Conservation (phyloP, 2,329 filamentous ascomycete genomes). For the Hymenoscyphus fructigenus region DNA sequence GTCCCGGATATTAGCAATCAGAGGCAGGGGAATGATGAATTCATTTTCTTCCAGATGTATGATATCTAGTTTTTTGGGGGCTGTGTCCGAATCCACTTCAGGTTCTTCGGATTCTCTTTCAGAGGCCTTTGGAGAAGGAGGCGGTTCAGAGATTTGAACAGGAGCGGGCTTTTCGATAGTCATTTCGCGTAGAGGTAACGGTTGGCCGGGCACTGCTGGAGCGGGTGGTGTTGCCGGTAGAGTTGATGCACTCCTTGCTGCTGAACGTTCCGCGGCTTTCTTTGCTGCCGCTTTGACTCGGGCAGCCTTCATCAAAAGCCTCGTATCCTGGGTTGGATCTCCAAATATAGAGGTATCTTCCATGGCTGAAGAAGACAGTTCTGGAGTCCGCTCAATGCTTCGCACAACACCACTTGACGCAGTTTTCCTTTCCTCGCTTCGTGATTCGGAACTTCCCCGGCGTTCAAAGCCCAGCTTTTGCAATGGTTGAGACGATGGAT, state of each 20-base stretch:
- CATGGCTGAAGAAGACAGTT: constrained; percentile 5
- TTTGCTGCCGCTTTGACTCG: constrained; percentile 10
- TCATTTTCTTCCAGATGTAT: constrained; percentile 40
- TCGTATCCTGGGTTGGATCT: constrained; percentile 6
- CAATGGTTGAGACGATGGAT: no score
- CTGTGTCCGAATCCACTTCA: constrained; percentile 2
- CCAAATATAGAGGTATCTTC: not conserved
- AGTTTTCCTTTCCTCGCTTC: not conserved
- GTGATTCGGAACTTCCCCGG: not conserved
- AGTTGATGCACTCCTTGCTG: constrained; percentile 17
- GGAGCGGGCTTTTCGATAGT: constrained; percentile 4
- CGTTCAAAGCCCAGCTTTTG: no score
- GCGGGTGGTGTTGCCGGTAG: constrained; percentile 16
- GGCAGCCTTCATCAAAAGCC: constrained; percentile 8
- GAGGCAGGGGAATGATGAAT: constrained; percentile 56
- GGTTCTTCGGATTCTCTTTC: constrained; percentile 14
- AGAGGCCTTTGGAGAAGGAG: constrained; percentile 14
- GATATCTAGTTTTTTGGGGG: constrained; percentile 9
- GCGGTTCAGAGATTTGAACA: constrained; percentile 2
- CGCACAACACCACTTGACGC: not conserved
- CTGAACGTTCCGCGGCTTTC: constrained; percentile 15
- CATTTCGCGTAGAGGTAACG: constrained; percentile 18
- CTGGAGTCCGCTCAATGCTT: not conserved
- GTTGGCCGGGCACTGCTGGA: constrained; percentile 8
- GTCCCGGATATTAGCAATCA: constrained; percentile 52